Conservation (phyloP, 23 red algal species). For the Porphyridium purpureum region DNA sequence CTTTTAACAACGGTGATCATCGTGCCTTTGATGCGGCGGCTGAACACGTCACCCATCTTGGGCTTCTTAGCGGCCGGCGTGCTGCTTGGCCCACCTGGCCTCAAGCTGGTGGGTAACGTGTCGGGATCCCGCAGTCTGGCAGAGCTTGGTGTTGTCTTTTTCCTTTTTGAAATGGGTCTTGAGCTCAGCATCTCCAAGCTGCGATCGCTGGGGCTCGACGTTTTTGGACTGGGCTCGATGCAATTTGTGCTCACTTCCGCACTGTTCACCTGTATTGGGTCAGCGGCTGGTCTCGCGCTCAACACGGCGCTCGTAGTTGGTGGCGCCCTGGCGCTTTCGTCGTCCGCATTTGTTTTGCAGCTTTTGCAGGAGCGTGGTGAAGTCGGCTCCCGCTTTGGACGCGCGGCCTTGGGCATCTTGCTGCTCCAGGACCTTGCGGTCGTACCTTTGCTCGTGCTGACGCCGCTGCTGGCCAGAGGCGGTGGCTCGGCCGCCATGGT, state of each 20-base stretch:
- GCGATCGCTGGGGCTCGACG: conserved; percentile 63
- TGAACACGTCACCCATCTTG: conserved; percentile 84
- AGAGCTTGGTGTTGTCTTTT: conserved; percentile 93
- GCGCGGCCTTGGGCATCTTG: conserved; percentile 89
- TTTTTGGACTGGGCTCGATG: conserved; percentile 77
- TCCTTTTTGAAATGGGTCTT: conserved; percentile 98
- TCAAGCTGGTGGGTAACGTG: conserved; percentile 70
- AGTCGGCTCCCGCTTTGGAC: conserved; percentile 74
- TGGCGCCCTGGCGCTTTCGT: conserved; percentile 65
- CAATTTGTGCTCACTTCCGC: conserved; percentile 79
- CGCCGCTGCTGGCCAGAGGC: conserved; percentile 58
- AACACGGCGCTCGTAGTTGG: not conserved
- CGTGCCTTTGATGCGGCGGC: conserved; percentile 56
- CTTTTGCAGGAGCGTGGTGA: conserved; percentile 79
- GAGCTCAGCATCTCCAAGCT: conserved; percentile 76
- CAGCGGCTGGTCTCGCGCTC: not conserved
- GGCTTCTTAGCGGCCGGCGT: conserved; percentile 88
- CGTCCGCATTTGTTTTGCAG: conserved; percentile 96
- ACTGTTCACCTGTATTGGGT: conserved; percentile 48
- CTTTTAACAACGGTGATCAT: conserved; percentile 75
- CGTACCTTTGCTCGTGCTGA: conserved; percentile 85
- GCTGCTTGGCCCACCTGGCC: conserved; percentile 77
- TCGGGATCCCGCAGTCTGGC: conserved; percentile 67
- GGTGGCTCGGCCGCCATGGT: conserved; percentile 50
- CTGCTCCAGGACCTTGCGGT: conserved; percentile 94